A percentile compares a stretch with the other conserved stretches of the same genome.
Conservation (phyloP, 2,329 filamentous ascomycete genomes). For the Curvularia sp. region DNA sequence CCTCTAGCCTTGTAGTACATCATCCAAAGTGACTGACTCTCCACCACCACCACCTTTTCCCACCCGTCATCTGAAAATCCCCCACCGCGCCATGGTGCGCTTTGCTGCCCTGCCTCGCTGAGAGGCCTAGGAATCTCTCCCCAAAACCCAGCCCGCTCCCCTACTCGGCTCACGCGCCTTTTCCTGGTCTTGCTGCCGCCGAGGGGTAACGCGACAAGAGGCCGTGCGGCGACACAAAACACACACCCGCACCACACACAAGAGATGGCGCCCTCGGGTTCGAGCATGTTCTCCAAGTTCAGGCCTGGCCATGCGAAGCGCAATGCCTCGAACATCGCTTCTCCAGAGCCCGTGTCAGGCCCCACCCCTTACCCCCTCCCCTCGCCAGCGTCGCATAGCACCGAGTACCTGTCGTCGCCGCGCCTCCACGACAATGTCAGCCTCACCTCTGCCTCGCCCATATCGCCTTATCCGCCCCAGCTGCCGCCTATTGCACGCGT, state of each 20-base stretch:
- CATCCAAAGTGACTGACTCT: not conserved
- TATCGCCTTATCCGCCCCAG: constrained; percentile 50
- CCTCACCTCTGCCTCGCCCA: constrained; percentile 44
- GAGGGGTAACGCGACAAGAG: constrained; percentile 26
- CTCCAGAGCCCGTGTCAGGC: constrained; percentile 42
- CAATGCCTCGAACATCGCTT: constrained; percentile 46
- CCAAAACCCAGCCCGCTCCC: constrained; percentile 3
- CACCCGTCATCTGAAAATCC: constrained; percentile 11
- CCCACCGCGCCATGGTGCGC: constrained; percentile 36
- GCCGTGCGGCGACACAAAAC: constrained; percentile 24
- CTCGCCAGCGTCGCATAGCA: constrained; percentile 37
- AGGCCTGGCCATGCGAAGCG: constrained; percentile 50
- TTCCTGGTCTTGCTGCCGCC: constrained; percentile 11
- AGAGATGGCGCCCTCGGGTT: constrained; percentile 50
- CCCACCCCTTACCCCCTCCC: constrained; percentile 36
- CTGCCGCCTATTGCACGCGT: constrained; percentile 52
- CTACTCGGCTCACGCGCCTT: constrained; percentile 3
- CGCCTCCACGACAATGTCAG: constrained; percentile 42
- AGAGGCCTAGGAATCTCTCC: constrained; percentile 34
- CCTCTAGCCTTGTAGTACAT: not conserved
- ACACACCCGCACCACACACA: constrained; percentile 1
- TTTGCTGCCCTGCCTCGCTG: constrained; percentile 44
- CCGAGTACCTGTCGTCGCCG: constrained; percentile 43
- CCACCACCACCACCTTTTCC: constrained; percentile 21
- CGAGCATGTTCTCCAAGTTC: constrained; percentile 52